Conservation (phyloP, 305 asterid species). For the Caryopteris hybrid region DNA sequence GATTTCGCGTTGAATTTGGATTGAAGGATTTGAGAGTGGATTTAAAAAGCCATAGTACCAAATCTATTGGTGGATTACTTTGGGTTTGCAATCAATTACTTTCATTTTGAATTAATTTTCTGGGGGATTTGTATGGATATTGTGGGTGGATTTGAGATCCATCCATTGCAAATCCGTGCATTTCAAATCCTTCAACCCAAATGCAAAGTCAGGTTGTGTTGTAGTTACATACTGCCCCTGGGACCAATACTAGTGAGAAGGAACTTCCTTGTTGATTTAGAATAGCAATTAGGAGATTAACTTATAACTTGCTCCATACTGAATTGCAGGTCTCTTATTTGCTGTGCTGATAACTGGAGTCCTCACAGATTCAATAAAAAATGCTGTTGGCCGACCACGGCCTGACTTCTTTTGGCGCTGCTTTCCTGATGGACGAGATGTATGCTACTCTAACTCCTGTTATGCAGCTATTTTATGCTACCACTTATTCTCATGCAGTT, state of each 20-base stretch:
- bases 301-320: background rate
- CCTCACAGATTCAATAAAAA: constrained; percentile 72
- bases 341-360: constrained; percentile 74
- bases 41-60: no score
- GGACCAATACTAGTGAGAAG: background rate
- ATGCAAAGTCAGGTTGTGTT: background rate
- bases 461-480: background rate
- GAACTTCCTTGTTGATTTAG: background rate
- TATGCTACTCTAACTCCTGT: constrained; percentile 19
- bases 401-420: constrained; percentile 92
- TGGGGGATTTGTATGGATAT: no score
- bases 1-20: no score
- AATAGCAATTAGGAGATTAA: background rate
- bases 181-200: no score
- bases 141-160: no score
- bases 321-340: constrained; percentile 69
- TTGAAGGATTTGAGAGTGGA: no score
- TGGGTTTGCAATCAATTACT: no score
- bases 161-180: no score
- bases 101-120: no score
- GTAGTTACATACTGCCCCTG: background rate
- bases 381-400: constrained; percentile 83
- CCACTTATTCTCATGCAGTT: background rate
- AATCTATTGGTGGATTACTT: no score
- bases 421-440: constrained; percentile 83